phyloP scores from a whole-genome alignment of 2,329 filamentous ascomycete genomes.

The Ceratocystis colombiana region DNA sequence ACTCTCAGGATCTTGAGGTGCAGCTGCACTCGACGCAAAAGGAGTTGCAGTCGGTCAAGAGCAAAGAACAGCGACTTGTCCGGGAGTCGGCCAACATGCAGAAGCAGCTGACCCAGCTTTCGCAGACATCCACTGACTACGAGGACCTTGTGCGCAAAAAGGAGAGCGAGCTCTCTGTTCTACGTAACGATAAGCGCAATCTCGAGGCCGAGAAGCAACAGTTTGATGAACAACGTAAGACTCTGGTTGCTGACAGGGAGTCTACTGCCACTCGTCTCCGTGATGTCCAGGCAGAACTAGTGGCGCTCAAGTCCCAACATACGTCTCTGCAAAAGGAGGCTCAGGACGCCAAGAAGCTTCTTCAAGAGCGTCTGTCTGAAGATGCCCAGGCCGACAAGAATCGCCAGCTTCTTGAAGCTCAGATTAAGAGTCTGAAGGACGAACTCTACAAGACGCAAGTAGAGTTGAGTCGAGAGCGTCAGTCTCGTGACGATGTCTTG shows the following conservation, averaged over 20 bases:
- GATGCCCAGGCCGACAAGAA: slow-evolving; percentile 77
- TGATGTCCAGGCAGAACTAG: slow-evolving; percentile 77
- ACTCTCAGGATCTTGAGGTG: slow-evolving; percentile 79
- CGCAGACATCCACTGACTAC: slow-evolving; percentile 85
- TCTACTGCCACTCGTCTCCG: slow-evolving; percentile 65
- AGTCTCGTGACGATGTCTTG: slow-evolving; percentile 88
- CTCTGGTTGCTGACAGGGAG: slow-evolving; percentile 65
- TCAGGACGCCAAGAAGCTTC: slow-evolving; percentile 71
- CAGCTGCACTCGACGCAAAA: slow-evolving; percentile 70
- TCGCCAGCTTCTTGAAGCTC: slow-evolving; percentile 70
- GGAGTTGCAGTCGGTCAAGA: slow-evolving; percentile 63
- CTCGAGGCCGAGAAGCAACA: slow-evolving; percentile 68
- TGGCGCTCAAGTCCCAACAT: slow-evolving; percentile 76
- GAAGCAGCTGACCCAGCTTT: slow-evolving; percentile 74
- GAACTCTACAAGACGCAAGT: slow-evolving; percentile 77
- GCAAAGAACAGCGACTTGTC: slow-evolving; percentile 63
- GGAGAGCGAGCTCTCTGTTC: slow-evolving; percentile 79
- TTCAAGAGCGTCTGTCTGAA: slow-evolving; percentile 81
- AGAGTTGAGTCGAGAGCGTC: slow-evolving; percentile 80
- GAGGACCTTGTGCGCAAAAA: slow-evolving; percentile 89
- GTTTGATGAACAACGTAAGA: slow-evolving; percentile 68
- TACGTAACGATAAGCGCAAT: slow-evolving; percentile 75
- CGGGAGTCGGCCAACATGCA: slow-evolving; percentile 76
- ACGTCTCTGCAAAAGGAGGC: slow-evolving; percentile 78
- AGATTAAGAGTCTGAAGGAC: slow-evolving; percentile 77